Evolutionary conservation across 345 rosid species (phyloP).

Genomic region (Hibiscus trionum): DNA sequence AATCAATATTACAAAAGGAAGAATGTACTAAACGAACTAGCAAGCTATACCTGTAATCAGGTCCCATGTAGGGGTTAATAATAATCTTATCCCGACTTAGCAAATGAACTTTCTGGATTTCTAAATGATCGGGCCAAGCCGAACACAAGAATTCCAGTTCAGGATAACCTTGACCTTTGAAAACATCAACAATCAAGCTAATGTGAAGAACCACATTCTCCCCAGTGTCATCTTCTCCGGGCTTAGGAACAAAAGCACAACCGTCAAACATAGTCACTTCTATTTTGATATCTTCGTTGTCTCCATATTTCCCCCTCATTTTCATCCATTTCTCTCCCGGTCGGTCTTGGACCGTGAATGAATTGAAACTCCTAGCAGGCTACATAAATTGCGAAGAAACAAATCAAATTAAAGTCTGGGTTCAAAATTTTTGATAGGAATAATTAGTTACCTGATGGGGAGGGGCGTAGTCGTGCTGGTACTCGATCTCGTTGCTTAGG

Average conservation of each 20-base stretch:
- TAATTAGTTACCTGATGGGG: constrained; percentile 36
- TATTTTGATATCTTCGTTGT: constrained; percentile 39
- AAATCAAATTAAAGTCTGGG: not conserved
- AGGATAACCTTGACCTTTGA: constrained; percentile 33
- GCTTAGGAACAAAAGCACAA: constrained; percentile 29
- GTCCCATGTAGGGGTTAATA: constrained; percentile 52
- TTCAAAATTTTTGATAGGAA: not conserved
- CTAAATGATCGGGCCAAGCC: constrained; percentile 57
- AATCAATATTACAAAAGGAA: not conserved
- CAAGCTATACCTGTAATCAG: constrained; percentile 25
- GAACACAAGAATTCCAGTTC: constrained; percentile 29
- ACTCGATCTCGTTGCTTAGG: constrained; percentile 46
- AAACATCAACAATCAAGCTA: constrained; percentile 46
- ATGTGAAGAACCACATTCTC: constrained; percentile 46
- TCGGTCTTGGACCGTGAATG: constrained; percentile 48
- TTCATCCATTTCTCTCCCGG: constrained; percentile 48
- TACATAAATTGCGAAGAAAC: constrained; percentile 14
- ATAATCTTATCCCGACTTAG: constrained; percentile 24
- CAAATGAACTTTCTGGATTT: constrained; percentile 50
- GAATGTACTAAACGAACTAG: not conserved
- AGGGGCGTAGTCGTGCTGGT: constrained; percentile 56
- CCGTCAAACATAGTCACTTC: constrained; percentile 73
- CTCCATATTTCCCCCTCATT: constrained; percentile 40
- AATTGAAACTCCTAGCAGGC: constrained; percentile 45
- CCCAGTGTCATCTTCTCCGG: constrained; percentile 41